phyloP scores from a whole-genome alignment of 345 rosid genomes.

The Eucalyptus pauciflora region DNA sequence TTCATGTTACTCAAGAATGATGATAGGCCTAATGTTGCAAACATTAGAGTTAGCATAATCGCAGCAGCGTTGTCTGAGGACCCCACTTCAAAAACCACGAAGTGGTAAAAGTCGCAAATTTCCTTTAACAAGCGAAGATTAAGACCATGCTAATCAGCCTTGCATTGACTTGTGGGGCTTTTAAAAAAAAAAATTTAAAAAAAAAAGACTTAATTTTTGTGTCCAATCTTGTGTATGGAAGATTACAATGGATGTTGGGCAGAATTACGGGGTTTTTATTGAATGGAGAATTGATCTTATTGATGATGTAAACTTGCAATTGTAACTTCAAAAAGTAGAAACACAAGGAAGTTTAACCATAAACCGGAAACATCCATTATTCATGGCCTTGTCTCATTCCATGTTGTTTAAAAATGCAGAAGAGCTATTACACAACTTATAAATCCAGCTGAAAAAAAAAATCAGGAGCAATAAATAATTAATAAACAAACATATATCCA shows the following conservation, averaged over 20 bases:
- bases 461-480: neutral
- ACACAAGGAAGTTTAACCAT: neutral
- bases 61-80: neutral
- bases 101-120: neutral
- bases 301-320: neutral
- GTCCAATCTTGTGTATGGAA: neutral
- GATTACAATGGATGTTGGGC: neutral
- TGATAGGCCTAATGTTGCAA: too few species aligned
- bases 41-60: too few species aligned
- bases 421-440: too few species aligned
- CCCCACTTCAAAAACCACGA: neutral
- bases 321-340: neutral
- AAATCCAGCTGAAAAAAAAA: neutral
- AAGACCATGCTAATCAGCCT: neutral
- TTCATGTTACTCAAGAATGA: neutral
- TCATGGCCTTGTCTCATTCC: neutral
- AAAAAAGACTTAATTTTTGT: neutral
- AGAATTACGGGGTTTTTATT: too few species aligned
- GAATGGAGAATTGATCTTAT: too few species aligned
- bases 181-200: too few species aligned
- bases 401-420: too few species aligned
- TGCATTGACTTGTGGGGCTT: neutral
- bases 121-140: neutral
- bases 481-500: neutral
- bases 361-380: too few species aligned